Evolutionary conservation across 495 filamentous ascomycete species (phyloP), one percentile per base, ranked within the genome.

Genomic region (Xylaria bambusicola): DNA sequence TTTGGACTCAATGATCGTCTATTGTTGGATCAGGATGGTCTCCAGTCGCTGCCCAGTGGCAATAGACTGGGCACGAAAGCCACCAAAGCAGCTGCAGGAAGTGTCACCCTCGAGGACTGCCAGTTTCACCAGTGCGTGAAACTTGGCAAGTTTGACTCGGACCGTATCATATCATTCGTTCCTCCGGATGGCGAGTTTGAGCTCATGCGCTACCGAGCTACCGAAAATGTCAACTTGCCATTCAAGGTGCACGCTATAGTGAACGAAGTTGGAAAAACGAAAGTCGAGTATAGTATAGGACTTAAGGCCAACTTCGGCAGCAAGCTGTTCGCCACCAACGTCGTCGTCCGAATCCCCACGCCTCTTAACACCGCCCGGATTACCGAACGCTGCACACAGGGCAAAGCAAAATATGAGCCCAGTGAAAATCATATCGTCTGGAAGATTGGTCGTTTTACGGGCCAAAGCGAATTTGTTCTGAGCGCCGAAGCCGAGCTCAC

Each of bases 71-170:
- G 88, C 6, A 86, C 86, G 51, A 97, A 96, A 72, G 90, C 92
- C 36, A 96, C 93, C 9, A 90, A 95, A 72, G 94, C 94, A 0
- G 95, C 95, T 0, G 95, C 95, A 5, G 95, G 95, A 6, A 94
- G 89, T 51, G 95, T 99, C 56, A 96, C 93, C 0, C 81, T 99
- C 15, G 95, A 99, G 72, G 95, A 99, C 73, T 98, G 95, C 70
- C 94, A 98, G 68, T 97, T 99, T 78, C 95, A 99, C 74, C 95
- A 99, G 76, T 99, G 95, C 75, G 95, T 99, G 56, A 96, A 97
- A 75, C 82, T 99, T 24, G 92, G 92, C 33, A 96, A 92, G 68
- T 99, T 99, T 71, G 94, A 98, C 77, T 89, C 90, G 1, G 95
- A 99, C 73, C 86, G 95, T 51, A 99, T 96, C 71, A 99, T 99